Evolutionary conservation across 805 yeast species (phyloP).

Genomic region (Wickerhamiella alocasiicola): DNA sequence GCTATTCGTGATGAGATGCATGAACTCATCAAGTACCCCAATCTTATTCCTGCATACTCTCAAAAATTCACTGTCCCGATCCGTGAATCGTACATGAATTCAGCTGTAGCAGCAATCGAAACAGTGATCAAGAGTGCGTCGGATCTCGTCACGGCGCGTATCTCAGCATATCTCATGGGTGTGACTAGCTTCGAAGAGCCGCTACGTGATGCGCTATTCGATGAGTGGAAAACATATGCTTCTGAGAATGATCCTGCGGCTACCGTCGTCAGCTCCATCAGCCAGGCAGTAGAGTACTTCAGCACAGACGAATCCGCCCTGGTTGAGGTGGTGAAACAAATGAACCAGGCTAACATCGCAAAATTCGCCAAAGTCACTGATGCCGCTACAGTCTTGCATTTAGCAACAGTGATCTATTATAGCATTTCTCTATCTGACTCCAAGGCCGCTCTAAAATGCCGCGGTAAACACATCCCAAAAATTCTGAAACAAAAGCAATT

Average conservation of each 20-base stretch:
- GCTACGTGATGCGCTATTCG: constrained; percentile 10
- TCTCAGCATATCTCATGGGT: constrained; percentile 20
- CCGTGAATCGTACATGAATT: constrained; percentile 6
- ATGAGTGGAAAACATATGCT: constrained; percentile 22
- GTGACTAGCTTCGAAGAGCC: constrained; percentile 10
- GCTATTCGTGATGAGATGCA: constrained; percentile 1
- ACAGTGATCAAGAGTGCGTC: constrained; percentile 10
- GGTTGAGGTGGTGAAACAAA: constrained; percentile 8
- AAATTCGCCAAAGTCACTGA: constrained; percentile 19
- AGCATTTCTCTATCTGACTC: constrained; percentile 12
- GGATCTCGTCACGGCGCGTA: constrained; percentile 13
- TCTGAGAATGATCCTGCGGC: constrained; percentile 8
- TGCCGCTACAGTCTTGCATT: constrained; percentile 21
- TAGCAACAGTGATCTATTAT: constrained; percentile 20
- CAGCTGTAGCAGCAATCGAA: constrained; percentile 6
- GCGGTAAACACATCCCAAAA: constrained; percentile 25
- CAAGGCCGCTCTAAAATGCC: constrained; percentile 18
- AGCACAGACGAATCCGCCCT: background rate
- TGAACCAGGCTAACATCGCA: constrained; percentile 7
- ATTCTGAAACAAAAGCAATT: constrained; percentile 21
- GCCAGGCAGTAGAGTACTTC: constrained; percentile 9
- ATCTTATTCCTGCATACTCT: background rate
- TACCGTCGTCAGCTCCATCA: background rate
- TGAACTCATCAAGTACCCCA: background rate
- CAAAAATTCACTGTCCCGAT: constrained; percentile 5